Evolutionary conservation across 768 basidiomycete genomes (phyloP).

Genomic region (Lactarius deliciosus): DNA sequence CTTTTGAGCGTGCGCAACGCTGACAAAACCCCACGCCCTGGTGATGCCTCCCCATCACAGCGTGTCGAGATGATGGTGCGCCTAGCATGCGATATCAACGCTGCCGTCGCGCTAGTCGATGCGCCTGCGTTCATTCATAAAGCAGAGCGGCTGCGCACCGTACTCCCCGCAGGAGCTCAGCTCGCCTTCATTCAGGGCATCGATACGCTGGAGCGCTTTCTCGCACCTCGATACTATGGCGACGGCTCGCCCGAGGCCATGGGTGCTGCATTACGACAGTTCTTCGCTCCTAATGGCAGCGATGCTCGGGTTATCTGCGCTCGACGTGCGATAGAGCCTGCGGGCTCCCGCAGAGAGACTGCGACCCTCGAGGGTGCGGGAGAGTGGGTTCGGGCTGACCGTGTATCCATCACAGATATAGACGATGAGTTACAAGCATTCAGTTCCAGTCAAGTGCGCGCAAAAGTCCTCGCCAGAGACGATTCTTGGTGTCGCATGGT

Average conservation of each 20-base stretch:
- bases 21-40: conserved; percentile 71
- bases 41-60: conserved; percentile 74
- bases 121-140: conserved; percentile 91
- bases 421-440: conserved; percentile 52
- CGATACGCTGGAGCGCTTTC: conserved; percentile 82
- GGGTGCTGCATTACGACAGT: conserved; percentile 51
- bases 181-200: conserved; percentile 76
- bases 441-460: conserved; percentile 71
- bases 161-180: conserved; percentile 47
- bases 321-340: conserved; percentile 41
- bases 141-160: conserved; percentile 54
- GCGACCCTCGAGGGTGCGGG: conserved; percentile 39
- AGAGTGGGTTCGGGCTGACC: conserved; percentile 51
- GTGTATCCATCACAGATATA: conserved; percentile 63
- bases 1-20: conserved; percentile 84
- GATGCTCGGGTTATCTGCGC: conserved; percentile 68
- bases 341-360: conserved; percentile 33
- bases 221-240: conserved; percentile 71
- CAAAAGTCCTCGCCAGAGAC: conserved; percentile 39
- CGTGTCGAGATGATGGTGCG: conserved; percentile 84
- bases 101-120: conserved; percentile 80
- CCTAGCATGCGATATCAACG: conserved; percentile 52
- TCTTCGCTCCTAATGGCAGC: conserved; percentile 58
- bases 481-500: conserved; percentile 50
- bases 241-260: conserved; percentile 48